phyloP scores from a whole-genome alignment of 2,329 filamentous ascomycete genomes.

The Metarhizium rileyi region DNA sequence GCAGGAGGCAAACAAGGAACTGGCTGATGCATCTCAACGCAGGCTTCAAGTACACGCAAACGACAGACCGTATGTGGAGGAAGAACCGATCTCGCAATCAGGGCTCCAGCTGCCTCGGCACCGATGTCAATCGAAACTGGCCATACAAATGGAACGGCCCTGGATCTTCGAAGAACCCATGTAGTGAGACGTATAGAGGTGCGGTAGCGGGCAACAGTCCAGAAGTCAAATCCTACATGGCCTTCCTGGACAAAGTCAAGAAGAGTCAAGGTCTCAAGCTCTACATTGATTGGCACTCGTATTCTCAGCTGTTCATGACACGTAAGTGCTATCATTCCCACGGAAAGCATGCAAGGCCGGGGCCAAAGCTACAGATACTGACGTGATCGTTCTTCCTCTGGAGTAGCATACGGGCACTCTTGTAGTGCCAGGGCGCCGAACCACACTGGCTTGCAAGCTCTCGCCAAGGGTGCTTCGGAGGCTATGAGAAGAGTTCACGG shows the following conservation, averaged over 20 bases:
- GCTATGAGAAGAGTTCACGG: conserved; percentile 39
- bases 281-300: conserved; percentile 58
- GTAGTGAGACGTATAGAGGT: conserved; percentile 39
- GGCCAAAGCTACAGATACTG: neutral
- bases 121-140: conserved; percentile 54
- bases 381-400: conserved; percentile 30
- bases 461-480: conserved; percentile 37
- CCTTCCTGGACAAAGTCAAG: conserved; percentile 23
- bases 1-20: neutral
- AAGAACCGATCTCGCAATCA: conserved; percentile 42
- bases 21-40: conserved; percentile 11
- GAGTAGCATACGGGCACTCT: conserved; percentile 49
- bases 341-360: neutral
- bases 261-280: conserved; percentile 41
- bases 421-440: conserved; percentile 38
- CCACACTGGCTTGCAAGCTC: conserved; percentile 34
- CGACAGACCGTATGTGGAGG: conserved; percentile 48
- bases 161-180: conserved; percentile 42
- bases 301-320: conserved; percentile 50
- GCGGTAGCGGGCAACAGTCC: conserved; percentile 33
- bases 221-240: conserved; percentile 39
- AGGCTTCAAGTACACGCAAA: conserved; percentile 52
- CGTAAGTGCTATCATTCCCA: conserved; percentile 37
- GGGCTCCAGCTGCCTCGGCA: conserved; percentile 35
- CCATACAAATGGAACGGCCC: conserved; percentile 40